These are phyloP conservation scores for Aspergillus ostianus DNA, from an alignment of 495 filamentous ascomycete species.

Conservation along the genomic window DNA sequence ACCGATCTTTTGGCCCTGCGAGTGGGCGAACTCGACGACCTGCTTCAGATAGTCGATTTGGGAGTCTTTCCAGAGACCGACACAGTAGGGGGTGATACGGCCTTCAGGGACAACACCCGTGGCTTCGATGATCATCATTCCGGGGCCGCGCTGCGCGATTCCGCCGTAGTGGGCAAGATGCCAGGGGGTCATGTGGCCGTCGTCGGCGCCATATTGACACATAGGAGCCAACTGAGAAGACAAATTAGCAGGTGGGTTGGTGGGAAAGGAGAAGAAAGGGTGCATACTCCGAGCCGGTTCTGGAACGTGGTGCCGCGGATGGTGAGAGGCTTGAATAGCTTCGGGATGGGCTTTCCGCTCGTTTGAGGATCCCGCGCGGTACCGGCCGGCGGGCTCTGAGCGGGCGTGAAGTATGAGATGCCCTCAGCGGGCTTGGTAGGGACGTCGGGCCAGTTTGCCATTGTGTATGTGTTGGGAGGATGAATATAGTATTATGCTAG, in stretches of 20 bases:
- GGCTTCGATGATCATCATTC: constrained; percentile 68
- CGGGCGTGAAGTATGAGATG: constrained; percentile 62
- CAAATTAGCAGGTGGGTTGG: background rate
- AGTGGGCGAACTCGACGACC: constrained; percentile 67
- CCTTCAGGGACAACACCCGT: constrained; percentile 67
- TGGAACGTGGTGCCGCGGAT: constrained; percentile 51
- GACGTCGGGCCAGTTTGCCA: constrained; percentile 26
- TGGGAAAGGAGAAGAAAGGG: constrained; percentile 1
- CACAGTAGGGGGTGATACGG: constrained; percentile 68
- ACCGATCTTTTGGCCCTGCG: constrained; percentile 66
- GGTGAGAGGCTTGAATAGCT: constrained; percentile 59
- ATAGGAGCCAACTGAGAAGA: constrained; percentile 48
- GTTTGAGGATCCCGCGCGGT: constrained; percentile 55
- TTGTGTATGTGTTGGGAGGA: background rate
- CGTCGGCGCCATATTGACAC: constrained; percentile 66
- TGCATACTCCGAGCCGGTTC: constrained; percentile 51
- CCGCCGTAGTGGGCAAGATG: constrained; percentile 57
- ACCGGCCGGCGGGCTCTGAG: constrained; percentile 56
- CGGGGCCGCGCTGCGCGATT: constrained; percentile 62
- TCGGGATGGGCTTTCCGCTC: constrained; percentile 51
- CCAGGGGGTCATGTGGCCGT: constrained; percentile 61
- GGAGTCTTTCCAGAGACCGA: constrained; percentile 70
- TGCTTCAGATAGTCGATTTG: constrained; percentile 61
- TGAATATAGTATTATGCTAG: background rate
- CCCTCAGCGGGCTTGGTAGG: constrained; percentile 40